phyloP scores from a whole-genome alignment of 2,329 filamentous ascomycete genomes.

The Microascus cirrosus region DNA sequence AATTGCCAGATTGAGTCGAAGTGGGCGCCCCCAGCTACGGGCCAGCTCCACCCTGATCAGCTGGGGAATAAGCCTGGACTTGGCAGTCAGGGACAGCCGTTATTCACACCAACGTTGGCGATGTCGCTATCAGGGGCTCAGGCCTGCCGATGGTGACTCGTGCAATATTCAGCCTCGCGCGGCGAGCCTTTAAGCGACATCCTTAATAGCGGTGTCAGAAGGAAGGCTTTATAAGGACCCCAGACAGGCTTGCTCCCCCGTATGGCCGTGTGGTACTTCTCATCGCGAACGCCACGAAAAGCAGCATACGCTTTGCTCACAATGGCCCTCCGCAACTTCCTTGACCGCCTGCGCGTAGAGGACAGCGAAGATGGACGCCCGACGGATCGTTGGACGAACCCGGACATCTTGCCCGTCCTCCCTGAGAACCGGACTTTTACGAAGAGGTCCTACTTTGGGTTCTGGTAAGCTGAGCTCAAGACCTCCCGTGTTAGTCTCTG shows the following conservation, averaged over 20 bases:
- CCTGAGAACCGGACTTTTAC: conserved; percentile 9
- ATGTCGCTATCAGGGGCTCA: too few relatives aligned
- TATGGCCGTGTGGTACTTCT: background rate
- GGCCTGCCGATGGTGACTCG: too few relatives aligned
- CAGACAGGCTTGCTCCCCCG: background rate
- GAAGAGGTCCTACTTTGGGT: conserved; percentile 8
- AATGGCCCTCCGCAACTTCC: background rate
- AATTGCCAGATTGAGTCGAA: too few relatives aligned
- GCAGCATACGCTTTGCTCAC: background rate
- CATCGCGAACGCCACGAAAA: background rate
- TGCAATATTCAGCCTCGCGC: too few relatives aligned
- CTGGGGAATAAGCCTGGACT: too few relatives aligned
- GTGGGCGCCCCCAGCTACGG: too few relatives aligned
- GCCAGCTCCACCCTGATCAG: too few relatives aligned
- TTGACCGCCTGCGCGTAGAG: background rate
- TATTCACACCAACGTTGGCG: too few relatives aligned
- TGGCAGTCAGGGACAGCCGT: too few relatives aligned
- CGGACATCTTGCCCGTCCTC: conserved; percentile 11
- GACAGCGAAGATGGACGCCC: background rate
- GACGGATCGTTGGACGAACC: conserved; percentile 11
- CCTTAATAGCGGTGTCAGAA: too few relatives aligned
- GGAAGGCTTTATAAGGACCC: background rate
- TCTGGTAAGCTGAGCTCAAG: conserved; percentile 3
- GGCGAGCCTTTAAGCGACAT: too few relatives aligned
- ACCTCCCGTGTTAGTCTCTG: too few relatives aligned